These are phyloP conservation scores for Eutrema yunnanense DNA, from an alignment of 345 rosid species.

Conservation along the genomic window DNA sequence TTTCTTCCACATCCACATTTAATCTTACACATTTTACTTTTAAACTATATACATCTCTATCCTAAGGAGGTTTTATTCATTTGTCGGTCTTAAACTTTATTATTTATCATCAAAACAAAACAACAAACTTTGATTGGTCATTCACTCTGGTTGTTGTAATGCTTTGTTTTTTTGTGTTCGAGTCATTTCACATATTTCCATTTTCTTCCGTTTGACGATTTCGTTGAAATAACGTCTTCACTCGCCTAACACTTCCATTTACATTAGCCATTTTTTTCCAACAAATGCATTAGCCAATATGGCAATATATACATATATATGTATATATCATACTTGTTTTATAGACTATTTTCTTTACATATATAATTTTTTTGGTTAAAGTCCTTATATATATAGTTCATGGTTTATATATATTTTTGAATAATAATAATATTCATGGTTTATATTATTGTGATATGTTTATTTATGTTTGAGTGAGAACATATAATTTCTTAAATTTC, in stretches of 20 bases:
- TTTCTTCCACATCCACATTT: conserved; percentile 26
- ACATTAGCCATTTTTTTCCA: background rate
- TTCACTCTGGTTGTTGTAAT: conserved; percentile 16
- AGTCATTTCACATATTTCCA: background rate
- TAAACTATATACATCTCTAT: conserved; percentile 9
- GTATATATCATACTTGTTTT: background rate
- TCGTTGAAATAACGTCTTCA: background rate
- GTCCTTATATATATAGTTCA: too few relatives aligned
- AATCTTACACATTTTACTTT: background rate
- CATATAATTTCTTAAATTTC: background rate
- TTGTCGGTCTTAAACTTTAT: conserved; percentile 22
- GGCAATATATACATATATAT: background rate
- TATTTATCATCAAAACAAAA: background rate
- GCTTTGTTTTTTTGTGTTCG: background rate
- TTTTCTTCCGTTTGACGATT: background rate
- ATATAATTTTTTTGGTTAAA: background rate
- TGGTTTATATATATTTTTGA: too few relatives aligned
- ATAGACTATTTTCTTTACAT: background rate
- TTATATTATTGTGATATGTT: background rate
- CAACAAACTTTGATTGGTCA: conserved; percentile 5
- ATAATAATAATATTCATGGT: background rate
- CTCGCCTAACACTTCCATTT: conserved; percentile 8
- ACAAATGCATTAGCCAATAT: conserved; percentile 1
- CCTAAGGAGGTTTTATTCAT: conserved; percentile 24
- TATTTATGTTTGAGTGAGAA: background rate